Evolutionary conservation across 768 basidiomycete species (phyloP).

Genomic region (Trametopsis cervina): DNA sequence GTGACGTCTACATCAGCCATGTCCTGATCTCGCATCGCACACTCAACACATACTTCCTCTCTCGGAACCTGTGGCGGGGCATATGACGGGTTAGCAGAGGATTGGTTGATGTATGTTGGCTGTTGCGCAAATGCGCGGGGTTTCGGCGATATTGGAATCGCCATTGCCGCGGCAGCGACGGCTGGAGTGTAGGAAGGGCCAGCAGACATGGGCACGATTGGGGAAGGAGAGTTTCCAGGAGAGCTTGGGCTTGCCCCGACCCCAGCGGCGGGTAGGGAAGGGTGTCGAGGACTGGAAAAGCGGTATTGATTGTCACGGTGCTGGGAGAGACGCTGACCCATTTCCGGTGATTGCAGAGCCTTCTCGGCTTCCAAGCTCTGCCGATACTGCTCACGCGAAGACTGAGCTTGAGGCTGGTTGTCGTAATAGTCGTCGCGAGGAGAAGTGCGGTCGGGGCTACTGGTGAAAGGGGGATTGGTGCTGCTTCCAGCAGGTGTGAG

Average conservation of each 20-base stretch:
- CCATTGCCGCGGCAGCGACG: slow-evolving; percentile 23
- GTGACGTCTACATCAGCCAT: slow-evolving; percentile 94
- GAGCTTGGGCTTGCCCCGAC: slow-evolving; percentile 24
- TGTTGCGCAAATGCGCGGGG: slow-evolving; percentile 66
- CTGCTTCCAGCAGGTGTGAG: neutral
- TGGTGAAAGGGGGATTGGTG: neutral
- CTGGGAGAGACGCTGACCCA: slow-evolving; percentile 22
- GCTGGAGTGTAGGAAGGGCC: slow-evolving; percentile 20
- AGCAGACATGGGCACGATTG: slow-evolving; percentile 48
- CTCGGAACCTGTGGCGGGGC: slow-evolving; percentile 42
- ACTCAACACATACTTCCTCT: slow-evolving; percentile 92
- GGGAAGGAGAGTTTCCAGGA: slow-evolving; percentile 27
- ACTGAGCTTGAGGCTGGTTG: neutral
- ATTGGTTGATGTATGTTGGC: slow-evolving; percentile 67
- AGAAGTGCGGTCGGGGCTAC: neutral
- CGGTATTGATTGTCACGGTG: slow-evolving; percentile 25
- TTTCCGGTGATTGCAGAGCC: slow-evolving; percentile 13
- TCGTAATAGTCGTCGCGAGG: slow-evolving; percentile 1
- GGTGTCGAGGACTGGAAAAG: slow-evolving; percentile 40
- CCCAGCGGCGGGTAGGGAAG: slow-evolving; percentile 34
- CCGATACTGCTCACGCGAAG: neutral
- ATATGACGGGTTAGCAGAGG: slow-evolving; percentile 49
- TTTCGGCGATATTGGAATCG: slow-evolving; percentile 58
- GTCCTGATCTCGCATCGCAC: slow-evolving; percentile 97
- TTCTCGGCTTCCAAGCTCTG: neutral